Evolutionary conservation across 441 rosid genomes (phyloP), one percentile per base, ranked within the genome.

Genomic region (Oxalis stricta): DNA sequence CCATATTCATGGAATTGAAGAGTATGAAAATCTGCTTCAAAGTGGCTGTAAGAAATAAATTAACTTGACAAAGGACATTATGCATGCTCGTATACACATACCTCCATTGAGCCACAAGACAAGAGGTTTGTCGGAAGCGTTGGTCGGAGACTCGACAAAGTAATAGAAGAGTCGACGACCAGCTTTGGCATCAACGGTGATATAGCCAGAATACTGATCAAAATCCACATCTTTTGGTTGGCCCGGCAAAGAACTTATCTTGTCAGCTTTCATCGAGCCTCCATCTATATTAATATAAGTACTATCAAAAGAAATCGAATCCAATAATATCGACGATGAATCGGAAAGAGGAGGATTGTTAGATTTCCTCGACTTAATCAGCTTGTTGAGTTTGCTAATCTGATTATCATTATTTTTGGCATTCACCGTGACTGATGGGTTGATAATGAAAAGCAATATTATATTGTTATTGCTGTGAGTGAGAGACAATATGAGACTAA

Each of bases 31-130:
- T n/a, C n/a, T n/a, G n/a, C n/a, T n/a, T n/a, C n/a, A n/a, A n/a
- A n/a, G n/a, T n/a, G n/a, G n/a, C n/a, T n/a, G n/a, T n/a, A n/a
- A n/a, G n/a, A n/a, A n/a, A n/a, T n/a, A n/a, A n/a, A n/a, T n/a
- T n/a, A n/a, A n/a, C n/a, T n/a, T n/a, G n/a, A n/a, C n/a, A n/a
- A n/a, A n/a, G n/a, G n/a, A n/a, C n/a, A n/a, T n/a, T n/a, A n/a
- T n/a, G n/a, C n/a, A n/a, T n/a, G n/a, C n/a, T n/a, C n/a, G n/a
- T 3, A 23, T 23, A 23, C 7, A 23, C 5, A 0, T 53, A 61
- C 73, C 79, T 61, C 76, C 80, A 47, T 57, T 67, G 1, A 70
- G 73, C 76, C 73, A 73, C 19, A 73, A 38, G 10, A 66, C 48
- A 14, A 61, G 56, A 18, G 76, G 71, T 16, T 70, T 64, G 41